A percentile compares a stretch with the other conserved stretches of the same genome.
phyloP scores from a whole-genome alignment of 148 eudicot genomes.

The Amaranthus cruentus region DNA sequence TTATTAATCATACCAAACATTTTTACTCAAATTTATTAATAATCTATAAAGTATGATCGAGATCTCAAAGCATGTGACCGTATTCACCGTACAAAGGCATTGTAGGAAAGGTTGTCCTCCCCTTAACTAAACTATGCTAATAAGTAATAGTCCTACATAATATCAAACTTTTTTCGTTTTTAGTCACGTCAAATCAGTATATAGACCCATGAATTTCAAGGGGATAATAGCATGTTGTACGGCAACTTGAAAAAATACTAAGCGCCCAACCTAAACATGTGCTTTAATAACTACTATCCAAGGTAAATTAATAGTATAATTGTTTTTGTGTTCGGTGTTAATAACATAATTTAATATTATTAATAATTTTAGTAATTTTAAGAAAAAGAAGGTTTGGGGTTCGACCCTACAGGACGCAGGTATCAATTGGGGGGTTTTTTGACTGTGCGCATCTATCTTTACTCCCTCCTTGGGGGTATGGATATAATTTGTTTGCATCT shows the following conservation, averaged over 20 bases:
- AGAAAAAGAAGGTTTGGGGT: too few species aligned
- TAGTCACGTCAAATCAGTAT: too few species aligned
- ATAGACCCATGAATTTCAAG: constrained; percentile 4
- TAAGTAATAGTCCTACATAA: neutral
- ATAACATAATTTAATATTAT: too few species aligned
- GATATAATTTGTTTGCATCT: too few species aligned
- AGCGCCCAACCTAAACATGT: neutral
- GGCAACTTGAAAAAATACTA: neutral
- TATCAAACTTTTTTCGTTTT: neutral
- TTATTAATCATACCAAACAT: neutral
- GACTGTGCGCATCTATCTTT: too few species aligned
- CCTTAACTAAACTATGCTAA: constrained; percentile 1
- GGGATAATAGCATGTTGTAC: constrained; percentile 2
- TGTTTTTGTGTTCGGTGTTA: too few species aligned
- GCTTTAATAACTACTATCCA: too few species aligned
- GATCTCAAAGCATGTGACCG: constrained; percentile 16
- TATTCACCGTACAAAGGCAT: constrained; percentile 21
- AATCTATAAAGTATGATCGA: neutral
- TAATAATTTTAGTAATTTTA: too few species aligned
- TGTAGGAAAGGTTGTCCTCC: neutral
- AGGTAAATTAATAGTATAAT: too few species aligned
- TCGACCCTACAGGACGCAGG: too few species aligned
- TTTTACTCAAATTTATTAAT: constrained; percentile 6
- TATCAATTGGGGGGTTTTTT: too few species aligned
- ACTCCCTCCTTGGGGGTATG: too few species aligned